Evolutionary conservation across 108 stramenopile genomes (phyloP), one percentile per base, ranked within the genome.

Genomic region (Cyclotella atomus): DNA sequence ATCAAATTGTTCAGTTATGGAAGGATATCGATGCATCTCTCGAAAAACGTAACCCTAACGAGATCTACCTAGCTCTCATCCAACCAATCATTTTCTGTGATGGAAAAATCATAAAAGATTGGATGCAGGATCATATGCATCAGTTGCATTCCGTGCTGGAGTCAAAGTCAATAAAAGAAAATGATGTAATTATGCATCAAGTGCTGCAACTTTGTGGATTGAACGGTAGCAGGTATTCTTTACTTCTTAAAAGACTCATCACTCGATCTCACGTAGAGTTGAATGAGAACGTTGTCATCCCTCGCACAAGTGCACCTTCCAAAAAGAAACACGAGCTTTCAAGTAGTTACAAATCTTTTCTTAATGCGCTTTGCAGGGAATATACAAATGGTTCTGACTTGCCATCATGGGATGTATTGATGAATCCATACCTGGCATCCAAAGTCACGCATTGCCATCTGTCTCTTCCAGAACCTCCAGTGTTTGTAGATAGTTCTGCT

Each of bases 381-480:
- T 27, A 19, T 1, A n/a, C 33, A 20, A 41, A 41, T 49, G 27
- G 29, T n/a, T 20, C 23, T 41, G 24, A 46, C 21, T 24, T 69
- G 29, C 34, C 28, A 20, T 47, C 50, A 25, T 54, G 66, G 67
- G 21, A 53, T 21, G 23, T 44, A 24, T 41, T 59, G 55, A 74
- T 38, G 63, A 35, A 65, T 32, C 30, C 43, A 21, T 34, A 62
- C 41, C 20, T 52, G 0, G 3, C 33, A 41, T 53, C 49, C 43
- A 57, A 59, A 59, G 15, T 28, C 35, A 20, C 41, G 44, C 20
- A 33, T 21, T 30, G 52, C 16, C 61, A 79, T 38, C 45, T 88
- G 60, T 55, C 68, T 52, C 75, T 84, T 24, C 64, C 69, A 10
- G 7, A 64, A 38, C 75, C 68, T 45, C 83, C 83, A 3, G n/a